These are phyloP conservation scores for Neurospora sp. DNA, from an alignment of 495 filamentous ascomycete genomes.

Conservation along the genomic window DNA sequence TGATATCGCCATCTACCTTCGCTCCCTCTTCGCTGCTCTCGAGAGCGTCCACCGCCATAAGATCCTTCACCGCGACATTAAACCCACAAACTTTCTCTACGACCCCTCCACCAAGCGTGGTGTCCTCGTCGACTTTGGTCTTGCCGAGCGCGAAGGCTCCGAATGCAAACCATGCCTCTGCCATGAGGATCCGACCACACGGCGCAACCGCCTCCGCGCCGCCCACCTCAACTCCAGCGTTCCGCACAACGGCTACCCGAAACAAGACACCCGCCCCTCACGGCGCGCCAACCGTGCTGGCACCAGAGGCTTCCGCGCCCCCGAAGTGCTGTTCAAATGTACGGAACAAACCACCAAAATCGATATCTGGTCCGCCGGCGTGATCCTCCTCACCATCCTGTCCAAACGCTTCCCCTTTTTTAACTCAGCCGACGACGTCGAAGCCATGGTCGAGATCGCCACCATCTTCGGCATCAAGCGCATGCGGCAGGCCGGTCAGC, in stretches of 20 bases:
- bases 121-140: slow-evolving; percentile 91
- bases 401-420: slow-evolving; percentile 93
- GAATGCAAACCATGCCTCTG: slow-evolving; percentile 70
- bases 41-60: slow-evolving; percentile 67
- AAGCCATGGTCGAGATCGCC: slow-evolving; percentile 93
- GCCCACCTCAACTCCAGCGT: slow-evolving; percentile 32
- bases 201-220: slow-evolving; percentile 27
- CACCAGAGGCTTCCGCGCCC: slow-evolving; percentile 91
- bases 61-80: slow-evolving; percentile 95
- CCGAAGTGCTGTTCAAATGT: slow-evolving; percentile 95
- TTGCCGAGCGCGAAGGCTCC: slow-evolving; percentile 73
- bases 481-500: slow-evolving; percentile 70
- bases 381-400: slow-evolving; percentile 85
- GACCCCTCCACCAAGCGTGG: slow-evolving; percentile 70
- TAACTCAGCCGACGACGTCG: slow-evolving; percentile 91
- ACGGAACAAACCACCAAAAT: slow-evolving; percentile 93
- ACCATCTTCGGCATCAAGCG: slow-evolving; percentile 80
- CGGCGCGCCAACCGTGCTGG: slow-evolving; percentile 88
- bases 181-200: slow-evolving; percentile 36
- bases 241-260: slow-evolving; percentile 61
- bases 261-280: slow-evolving; percentile 77
- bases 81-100: slow-evolving; percentile 99
- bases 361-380: slow-evolving; percentile 93
- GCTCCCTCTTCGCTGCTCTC: slow-evolving; percentile 77
- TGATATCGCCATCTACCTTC: slow-evolving; percentile 83